A percentile compares a stretch with the other conserved stretches of the same genome.
Conservation (phyloP, 1,284 basidiomycete genomes). For the Cutaneotrichosporon sp. region DNA sequence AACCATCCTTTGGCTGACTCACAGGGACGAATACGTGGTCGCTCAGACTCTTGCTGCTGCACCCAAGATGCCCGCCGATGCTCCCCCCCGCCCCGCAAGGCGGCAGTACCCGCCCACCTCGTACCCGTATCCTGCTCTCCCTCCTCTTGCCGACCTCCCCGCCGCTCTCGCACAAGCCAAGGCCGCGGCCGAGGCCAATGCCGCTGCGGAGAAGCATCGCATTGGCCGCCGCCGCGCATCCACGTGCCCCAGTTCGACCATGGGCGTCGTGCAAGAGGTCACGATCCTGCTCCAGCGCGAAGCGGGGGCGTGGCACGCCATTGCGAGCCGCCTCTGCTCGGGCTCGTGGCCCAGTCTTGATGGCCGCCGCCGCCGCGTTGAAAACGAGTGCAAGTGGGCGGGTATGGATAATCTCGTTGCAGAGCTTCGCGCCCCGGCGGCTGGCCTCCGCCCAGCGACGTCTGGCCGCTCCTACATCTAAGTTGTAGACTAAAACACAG, state of each 20-base stretch:
- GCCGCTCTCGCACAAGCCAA: slow-evolving; percentile 17
- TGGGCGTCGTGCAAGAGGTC: slow-evolving; percentile 24
- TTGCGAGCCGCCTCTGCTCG: slow-evolving; percentile 31
- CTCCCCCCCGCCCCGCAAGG: slow-evolving; percentile 7
- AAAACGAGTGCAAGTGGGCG: slow-evolving; percentile 33
- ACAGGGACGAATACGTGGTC: slow-evolving; percentile 34
- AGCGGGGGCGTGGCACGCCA: slow-evolving; percentile 34
- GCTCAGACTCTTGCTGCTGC: slow-evolving; percentile 18
- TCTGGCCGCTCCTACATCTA: slow-evolving; percentile 8
- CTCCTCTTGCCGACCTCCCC: slow-evolving; percentile 21
- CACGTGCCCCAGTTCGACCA: slow-evolving; percentile 16
- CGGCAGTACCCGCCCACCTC: slow-evolving; percentile 10
- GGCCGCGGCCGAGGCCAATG: slow-evolving; percentile 1
- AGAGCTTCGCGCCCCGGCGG: slow-evolving; percentile 19
- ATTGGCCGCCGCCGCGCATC: slow-evolving; percentile 16
- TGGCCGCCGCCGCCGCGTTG: slow-evolving; percentile 22
- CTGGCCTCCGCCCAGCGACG: background rate
- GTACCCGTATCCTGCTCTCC: slow-evolving; percentile 14
- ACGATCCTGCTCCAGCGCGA: slow-evolving; percentile 34
- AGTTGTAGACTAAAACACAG: background rate
- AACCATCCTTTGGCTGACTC: background rate
- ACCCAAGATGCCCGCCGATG: background rate
- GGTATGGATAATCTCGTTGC: slow-evolving; percentile 27
- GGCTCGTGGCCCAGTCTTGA: slow-evolving; percentile 30
- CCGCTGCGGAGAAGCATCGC: background rate